Percentiles rank a stretch among this genome's conserved stretches.
phyloP scores from a whole-genome alignment of 139 green algal species.

The Tetradesmus lagerheimii region DNA sequence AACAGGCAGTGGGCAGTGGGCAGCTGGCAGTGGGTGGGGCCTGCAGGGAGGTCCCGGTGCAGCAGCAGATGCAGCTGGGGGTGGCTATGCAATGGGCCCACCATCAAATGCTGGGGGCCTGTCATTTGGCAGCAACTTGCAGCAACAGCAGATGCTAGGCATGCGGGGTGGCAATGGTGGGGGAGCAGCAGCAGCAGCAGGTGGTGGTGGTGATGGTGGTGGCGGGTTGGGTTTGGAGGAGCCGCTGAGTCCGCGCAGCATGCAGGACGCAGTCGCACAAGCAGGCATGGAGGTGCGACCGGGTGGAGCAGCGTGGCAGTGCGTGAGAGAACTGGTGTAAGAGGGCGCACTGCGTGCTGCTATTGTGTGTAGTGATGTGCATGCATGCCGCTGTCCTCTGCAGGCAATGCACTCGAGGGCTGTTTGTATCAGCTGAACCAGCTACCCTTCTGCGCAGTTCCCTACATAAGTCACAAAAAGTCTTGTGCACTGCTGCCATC shows the following conservation, averaged over 20 bases:
- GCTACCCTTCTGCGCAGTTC: no score
- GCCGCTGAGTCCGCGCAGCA: neutral
- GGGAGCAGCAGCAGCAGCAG: neutral
- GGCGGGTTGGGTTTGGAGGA: neutral
- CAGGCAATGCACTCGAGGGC: no score
- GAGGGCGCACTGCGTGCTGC: no score
- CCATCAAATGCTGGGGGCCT: no score
- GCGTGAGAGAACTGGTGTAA: no score
- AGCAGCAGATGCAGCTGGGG: neutral
- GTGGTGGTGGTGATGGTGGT: neutral
- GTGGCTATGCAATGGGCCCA: neutral
- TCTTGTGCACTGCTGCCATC: neutral
- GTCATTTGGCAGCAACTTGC: neutral
- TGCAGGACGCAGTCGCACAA: conserved; percentile 18
- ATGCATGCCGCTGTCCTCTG: no score
- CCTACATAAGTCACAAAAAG: no score
- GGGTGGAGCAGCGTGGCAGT: neutral
- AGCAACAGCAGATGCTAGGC: neutral
- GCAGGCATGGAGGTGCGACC: conserved; percentile 28
- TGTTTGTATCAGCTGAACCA: no score
- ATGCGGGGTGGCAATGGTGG: neutral
- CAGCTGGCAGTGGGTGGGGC: neutral
- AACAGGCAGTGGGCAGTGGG: no score
- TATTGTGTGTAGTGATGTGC: no score
- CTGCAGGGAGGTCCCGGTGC: neutral